Evolutionary conservation across 1,284 basidiomycete genomes (phyloP), one percentile per base, ranked within the genome.

Genomic region (Porodaedalea pini): DNA sequence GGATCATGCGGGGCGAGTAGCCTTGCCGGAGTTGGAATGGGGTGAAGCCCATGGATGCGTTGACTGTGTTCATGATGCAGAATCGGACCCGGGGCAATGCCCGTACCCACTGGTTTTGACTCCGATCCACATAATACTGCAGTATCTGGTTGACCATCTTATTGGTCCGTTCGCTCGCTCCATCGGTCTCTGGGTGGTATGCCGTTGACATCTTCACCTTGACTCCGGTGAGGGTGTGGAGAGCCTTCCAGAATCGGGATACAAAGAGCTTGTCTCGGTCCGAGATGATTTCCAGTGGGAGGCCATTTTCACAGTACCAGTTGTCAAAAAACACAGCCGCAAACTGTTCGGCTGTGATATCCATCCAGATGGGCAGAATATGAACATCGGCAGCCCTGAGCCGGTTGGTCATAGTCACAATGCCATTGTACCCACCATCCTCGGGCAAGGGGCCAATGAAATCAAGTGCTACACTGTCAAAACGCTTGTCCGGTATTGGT

Each of bases 41-140:
- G 0, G 75, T 68, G n/a, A 66, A 62, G 0, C 64, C 67, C 2
- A 69, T 75, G 1, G 71, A 64, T 48, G 45, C 44, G 23, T 63
- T 72, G 0, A 67, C 43, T 0, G 66, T 63, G 51, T 74, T 75
- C 69, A 78, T 78, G 31, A 75, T 71, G 2, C 67, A 63, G 51
- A 78, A 78, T 29, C 68, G 68, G 0, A 76, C 68, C 0, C 66
- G 45, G 0, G 72, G 73, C 0, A 78, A 63, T 0, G 69, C 64
- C 0, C 55, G 23, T 0, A 61, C 51, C 75, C 75, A 78, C 10
- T 73, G 68, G 43, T 64, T 62, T 54, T 75, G 77, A 31, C 72
- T 62, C 29, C 70, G 64, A 13, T 69, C 63, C n/a, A 69, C 65
- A 57, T 71, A 68, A 51, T 67, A 71, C 1, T 67, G 65, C 0